These are phyloP conservation scores for Tricholoma matsutake DNA, from an alignment of 768 basidiomycete species.

Conservation along the genomic window DNA sequence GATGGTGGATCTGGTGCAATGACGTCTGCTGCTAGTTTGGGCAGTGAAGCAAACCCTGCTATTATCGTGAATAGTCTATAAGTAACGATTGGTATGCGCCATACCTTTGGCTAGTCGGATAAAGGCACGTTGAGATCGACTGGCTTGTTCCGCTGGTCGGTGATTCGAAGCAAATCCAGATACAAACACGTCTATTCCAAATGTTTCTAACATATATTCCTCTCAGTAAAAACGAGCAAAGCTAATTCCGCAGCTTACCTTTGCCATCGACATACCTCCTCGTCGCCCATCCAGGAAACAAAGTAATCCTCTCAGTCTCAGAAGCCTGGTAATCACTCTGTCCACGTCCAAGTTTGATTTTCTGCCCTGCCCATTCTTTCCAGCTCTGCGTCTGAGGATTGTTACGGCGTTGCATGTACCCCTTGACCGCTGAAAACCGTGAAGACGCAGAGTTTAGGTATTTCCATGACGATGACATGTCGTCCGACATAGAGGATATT, in stretches of 20 bases:
- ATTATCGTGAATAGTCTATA: neutral
- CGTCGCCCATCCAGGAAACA: conserved; percentile 85
- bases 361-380: conserved; percentile 65
- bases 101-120: conserved; percentile 74
- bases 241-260: conserved; percentile 20
- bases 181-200: conserved; percentile 69
- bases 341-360: conserved; percentile 34
- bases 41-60: conserved; percentile 70
- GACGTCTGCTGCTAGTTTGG: conserved; percentile 46
- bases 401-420: conserved; percentile 37
- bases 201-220: conserved; percentile 41
- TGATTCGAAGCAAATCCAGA: conserved; percentile 74
- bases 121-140: conserved; percentile 75
- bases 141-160: conserved; percentile 55
- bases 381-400: conserved; percentile 39
- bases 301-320: conserved; percentile 42
- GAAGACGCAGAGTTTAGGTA: conserved; percentile 30
- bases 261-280: conserved; percentile 37
- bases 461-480: conserved; percentile 35
- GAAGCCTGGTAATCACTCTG: conserved; percentile 9
- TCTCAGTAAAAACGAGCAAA: neutral
- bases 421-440: conserved; percentile 40
- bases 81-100: neutral
- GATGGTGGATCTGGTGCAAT: conserved; percentile 26
- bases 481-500: conserved; percentile 28